A percentile compares a stretch with the other conserved stretches of the same genome.
These are phyloP conservation scores for Trichosporon coremiiforme DNA, from an alignment of 1,284 basidiomycete species.

Conservation along the genomic window DNA sequence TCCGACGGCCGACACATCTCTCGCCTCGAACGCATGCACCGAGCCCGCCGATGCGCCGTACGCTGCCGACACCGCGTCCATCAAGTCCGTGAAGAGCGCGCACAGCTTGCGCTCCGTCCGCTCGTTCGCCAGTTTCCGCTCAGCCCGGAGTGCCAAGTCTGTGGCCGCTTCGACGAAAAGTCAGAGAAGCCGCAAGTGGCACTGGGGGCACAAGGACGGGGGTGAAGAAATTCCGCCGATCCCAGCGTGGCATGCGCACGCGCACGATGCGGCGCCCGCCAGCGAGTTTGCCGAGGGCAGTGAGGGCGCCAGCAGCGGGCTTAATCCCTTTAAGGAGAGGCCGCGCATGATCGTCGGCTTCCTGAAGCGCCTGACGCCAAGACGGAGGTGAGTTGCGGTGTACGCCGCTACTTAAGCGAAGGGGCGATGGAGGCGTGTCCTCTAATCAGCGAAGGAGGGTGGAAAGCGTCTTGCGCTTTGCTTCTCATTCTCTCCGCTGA, in stretches of 20 bases:
- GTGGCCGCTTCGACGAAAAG: background rate
- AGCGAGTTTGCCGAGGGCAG: background rate
- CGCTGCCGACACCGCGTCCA: background rate
- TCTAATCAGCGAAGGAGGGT: too few species aligned
- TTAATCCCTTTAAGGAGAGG: background rate
- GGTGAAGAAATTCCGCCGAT: conserved; percentile 19
- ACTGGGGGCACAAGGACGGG: background rate
- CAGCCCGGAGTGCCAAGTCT: background rate
- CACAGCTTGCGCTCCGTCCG: background rate
- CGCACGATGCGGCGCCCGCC: too few species aligned
- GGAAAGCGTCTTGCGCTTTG: too few species aligned
- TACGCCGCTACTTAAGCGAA: background rate
- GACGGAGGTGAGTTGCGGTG: conserved; percentile 20
- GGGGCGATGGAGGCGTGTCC: too few species aligned
- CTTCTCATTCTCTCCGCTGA: too few species aligned
- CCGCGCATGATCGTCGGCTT: conserved; percentile 20
- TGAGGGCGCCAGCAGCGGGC: too few species aligned
- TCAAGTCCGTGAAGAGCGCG: conserved; percentile 20
- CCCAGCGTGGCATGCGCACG: background rate
- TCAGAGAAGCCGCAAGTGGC: background rate
- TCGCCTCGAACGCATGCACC: background rate
- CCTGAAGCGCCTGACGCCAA: conserved; percentile 22
- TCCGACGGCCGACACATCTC: background rate
- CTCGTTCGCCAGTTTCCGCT: conserved; percentile 5
- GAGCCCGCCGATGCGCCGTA: background rate